Evolutionary conservation across 768 basidiomycete species (phyloP), one percentile per base, ranked within the genome.

Genomic region (Leccinum uliginosum): DNA sequence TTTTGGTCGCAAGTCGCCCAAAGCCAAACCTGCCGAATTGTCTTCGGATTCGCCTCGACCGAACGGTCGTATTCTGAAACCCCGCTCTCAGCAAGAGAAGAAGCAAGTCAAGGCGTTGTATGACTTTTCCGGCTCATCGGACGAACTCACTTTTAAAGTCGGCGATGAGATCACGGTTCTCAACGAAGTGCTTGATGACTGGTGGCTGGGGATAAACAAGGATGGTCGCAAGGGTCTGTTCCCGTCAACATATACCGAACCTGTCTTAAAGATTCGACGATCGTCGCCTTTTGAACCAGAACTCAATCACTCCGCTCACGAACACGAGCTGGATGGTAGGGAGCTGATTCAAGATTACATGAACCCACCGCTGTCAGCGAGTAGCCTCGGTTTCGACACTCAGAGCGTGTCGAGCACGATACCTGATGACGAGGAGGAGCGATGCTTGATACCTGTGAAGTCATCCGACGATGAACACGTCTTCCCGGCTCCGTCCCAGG

Each of bases 171-270:
- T 97, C 55, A 70, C 78, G 14, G 85, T 94, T 27, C 63, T 91
- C 27, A 85, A 84, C 32, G 91, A 95, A 68, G 89, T 93, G 1
- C 75, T 92, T 32, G 89, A 91, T 59, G 92, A 84, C 58, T 95
- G 93, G 93, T 95, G 91, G 89, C 82, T 93, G 76, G 93, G 93
- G 7, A 84, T 89, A 67, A 68, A 83, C 32, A 62, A 58, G 45
- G 73, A 80, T 54, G 91, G 89, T 2, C 77, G 77, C 59, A 83
- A 80, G 51, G 93, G 93, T 14, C 68, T 96, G 43, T 95, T 97
- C 78, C 93, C 93, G 0, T 80, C 83, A 1, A 80, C 84, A 6
- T 89, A 92, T 70, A 86, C 84, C 9, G 88, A 92, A 62, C 53
- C 57, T 4, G 61, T 74, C 51, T 54, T 57, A 8, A 60, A 51